Percentiles rank a stretch among this genome's conserved stretches.
Conservation (phyloP, 345 rosid genomes). For the Heritiera fomes region DNA sequence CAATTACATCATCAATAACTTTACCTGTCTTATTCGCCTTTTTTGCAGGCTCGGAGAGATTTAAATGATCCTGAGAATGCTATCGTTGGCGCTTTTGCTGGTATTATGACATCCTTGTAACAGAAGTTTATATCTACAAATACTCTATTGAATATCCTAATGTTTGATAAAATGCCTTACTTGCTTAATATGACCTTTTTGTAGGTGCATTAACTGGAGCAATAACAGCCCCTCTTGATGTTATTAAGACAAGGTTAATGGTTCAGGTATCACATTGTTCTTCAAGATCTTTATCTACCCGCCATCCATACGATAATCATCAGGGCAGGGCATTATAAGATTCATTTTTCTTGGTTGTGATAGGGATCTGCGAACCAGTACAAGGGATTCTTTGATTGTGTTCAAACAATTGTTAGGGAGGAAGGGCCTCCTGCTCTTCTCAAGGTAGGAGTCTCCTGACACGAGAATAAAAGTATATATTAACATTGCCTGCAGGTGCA, state of each 20-base stretch:
- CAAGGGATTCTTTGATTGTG: conserved; percentile 84
- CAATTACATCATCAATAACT: not conserved
- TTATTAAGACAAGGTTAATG: conserved; percentile 96
- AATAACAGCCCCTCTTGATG: conserved; percentile 95
- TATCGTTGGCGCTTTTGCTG: conserved; percentile 86
- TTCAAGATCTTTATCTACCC: not conserved
- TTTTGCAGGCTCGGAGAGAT: conserved; percentile 72
- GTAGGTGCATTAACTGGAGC: conserved; percentile 96
- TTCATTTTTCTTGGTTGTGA: not conserved
- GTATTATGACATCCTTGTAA: conserved; percentile 34
- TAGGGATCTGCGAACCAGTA: conserved; percentile 86
- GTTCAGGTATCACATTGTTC: conserved; percentile 61
- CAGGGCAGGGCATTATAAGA: too few relatives aligned
- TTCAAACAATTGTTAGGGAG: conserved; percentile 71
- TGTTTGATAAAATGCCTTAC: not conserved
- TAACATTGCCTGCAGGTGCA: not conserved
- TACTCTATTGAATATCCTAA: not conserved
- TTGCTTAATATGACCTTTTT: conserved; percentile 5
- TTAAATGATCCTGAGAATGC: conserved; percentile 94
- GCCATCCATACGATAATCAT: not conserved
- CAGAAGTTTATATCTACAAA: not conserved
- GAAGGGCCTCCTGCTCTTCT: conserved; percentile 90
- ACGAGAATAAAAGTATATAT: not conserved
- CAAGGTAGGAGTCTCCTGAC: conserved; percentile 48
- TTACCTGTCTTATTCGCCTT: not conserved